A percentile compares a stretch with the other conserved stretches of the same genome.
These are phyloP conservation scores for Saccharomyces paradoxus DNA, from an alignment of 805 yeast genomes.

Conservation along the genomic window DNA sequence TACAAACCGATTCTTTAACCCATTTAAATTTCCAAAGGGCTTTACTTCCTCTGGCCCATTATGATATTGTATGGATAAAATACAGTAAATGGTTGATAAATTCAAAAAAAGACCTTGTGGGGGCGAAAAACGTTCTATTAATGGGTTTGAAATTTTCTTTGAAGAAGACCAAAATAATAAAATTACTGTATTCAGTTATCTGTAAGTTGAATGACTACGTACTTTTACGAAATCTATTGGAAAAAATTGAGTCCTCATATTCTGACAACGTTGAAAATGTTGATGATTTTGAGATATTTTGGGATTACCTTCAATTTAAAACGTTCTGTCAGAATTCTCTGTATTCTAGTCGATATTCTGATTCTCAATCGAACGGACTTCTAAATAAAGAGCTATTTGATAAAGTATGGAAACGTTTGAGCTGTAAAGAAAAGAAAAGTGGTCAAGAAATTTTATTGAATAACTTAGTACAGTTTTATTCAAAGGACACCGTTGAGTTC, in stretches of 20 bases:
- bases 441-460: conserved; percentile 17
- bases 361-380: neutral
- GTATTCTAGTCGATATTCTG: conserved; percentile 14
- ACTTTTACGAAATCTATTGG: conserved; percentile 9
- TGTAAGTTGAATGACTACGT: conserved; percentile 17
- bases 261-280: conserved; percentile 12
- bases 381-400: conserved; percentile 10
- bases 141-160: conserved; percentile 16
- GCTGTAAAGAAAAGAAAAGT: conserved; percentile 7
- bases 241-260: conserved; percentile 9
- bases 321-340: conserved; percentile 13
- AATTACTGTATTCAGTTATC: conserved; percentile 15
- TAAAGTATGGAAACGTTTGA: conserved; percentile 15
- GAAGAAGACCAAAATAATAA: conserved; percentile 18
- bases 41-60: conserved; percentile 23
- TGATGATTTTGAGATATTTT: conserved; percentile 25
- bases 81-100: conserved; percentile 27
- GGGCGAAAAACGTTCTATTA: conserved; percentile 20
- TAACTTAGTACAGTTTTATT: conserved; percentile 18
- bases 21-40: conserved; percentile 30
- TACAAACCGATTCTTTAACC: conserved; percentile 14
- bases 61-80: conserved; percentile 26
- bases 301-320: conserved; percentile 26
- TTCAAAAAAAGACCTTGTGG: conserved; percentile 12
- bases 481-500: conserved; percentile 14